Evolutionary conservation across 306 rosid species (phyloP).

Genomic region (Malus sylvestris): DNA sequence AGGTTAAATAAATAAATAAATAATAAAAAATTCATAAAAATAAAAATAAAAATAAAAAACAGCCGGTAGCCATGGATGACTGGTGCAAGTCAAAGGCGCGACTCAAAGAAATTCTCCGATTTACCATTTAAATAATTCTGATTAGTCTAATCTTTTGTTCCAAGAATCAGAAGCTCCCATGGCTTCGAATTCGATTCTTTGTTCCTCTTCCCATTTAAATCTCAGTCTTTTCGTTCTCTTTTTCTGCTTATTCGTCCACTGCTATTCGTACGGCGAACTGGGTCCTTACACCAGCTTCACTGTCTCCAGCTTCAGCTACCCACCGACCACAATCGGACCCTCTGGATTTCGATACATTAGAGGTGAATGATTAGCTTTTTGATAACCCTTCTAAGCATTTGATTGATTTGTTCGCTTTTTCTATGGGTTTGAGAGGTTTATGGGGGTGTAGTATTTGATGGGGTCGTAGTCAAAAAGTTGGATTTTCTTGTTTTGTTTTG

Average conservation of each 20-base stretch:
- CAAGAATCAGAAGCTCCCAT: constrained; percentile 25
- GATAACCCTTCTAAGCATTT: constrained; percentile 17
- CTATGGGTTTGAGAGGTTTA: constrained; percentile 1
- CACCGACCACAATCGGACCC: constrained; percentile 45
- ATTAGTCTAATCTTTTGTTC: constrained; percentile 4
- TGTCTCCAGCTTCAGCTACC: constrained; percentile 75
- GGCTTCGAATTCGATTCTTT: constrained; percentile 46
- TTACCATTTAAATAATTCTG: neutral
- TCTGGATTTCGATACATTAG: constrained; percentile 69
- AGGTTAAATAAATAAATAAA: no score
- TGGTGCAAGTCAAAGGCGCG: neutral
- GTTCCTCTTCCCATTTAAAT: constrained; percentile 32
- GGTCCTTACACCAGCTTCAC: constrained; percentile 38
- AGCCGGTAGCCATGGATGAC: neutral
- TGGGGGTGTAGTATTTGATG: constrained; percentile 12
- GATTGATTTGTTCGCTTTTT: constrained; percentile 3
- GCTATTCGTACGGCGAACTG: constrained; percentile 25
- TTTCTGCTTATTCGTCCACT: constrained; percentile 31
- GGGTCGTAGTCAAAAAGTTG: constrained; percentile 25
- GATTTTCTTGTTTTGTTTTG: neutral
- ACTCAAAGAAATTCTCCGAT: neutral
- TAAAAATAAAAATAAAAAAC: neutral
- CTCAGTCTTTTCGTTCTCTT: constrained; percentile 29
- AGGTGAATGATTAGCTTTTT: constrained; percentile 38
- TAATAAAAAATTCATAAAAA: no score